Evolutionary conservation across 2,329 filamentous ascomycete species (phyloP), one percentile per base, ranked within the genome.

Genomic region (Exserohilum rostratum): DNA sequence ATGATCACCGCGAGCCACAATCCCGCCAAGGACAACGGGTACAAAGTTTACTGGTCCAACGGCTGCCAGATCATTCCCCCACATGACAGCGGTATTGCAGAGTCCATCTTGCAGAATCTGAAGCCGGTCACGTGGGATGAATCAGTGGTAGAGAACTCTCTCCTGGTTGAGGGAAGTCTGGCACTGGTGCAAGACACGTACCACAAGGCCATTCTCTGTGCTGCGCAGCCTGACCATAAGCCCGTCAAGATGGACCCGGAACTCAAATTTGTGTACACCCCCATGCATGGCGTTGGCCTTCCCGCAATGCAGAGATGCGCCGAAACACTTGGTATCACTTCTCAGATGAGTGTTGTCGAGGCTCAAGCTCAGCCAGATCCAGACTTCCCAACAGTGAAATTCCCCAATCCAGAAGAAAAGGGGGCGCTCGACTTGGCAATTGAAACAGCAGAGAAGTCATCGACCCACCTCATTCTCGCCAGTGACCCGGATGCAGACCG

Each of bases 1-100:
- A 88, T 88, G 85, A 80, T 88, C 33, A 88, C 86, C 12, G 86
- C 86, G 29, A 87, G 84, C 64, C 85, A 87, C 70, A 88, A 88
- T 61, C 85, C 85, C 12, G 82, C 84, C 40, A 77, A 82, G 61
- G 85, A 88, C 67, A 88, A 88, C 66, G 86, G 86, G 17, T 88
- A 88, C 74, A 88, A 88, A 73, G 86, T 88, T 7, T 88, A 88
- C 73, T 87, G 83, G 77, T 78, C 77, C 13, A 87, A 87, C 65
- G 86, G 85, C 2, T 86, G 84, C 64, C 86, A 88, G 67, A 88
- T 88, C 60, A 86, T 87, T 48, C 80, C 84, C 9, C 86, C 86
- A 3, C 81, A 84, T 57, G 86, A 88, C 60, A 75, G 66, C 17
- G 81, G 83, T 27, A 88, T 88, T 50, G 82, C 84, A 4, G 73